These are phyloP conservation scores for Paraleonurus japonicus DNA, from an alignment of 257 asterid species.

Conservation along the genomic window DNA sequence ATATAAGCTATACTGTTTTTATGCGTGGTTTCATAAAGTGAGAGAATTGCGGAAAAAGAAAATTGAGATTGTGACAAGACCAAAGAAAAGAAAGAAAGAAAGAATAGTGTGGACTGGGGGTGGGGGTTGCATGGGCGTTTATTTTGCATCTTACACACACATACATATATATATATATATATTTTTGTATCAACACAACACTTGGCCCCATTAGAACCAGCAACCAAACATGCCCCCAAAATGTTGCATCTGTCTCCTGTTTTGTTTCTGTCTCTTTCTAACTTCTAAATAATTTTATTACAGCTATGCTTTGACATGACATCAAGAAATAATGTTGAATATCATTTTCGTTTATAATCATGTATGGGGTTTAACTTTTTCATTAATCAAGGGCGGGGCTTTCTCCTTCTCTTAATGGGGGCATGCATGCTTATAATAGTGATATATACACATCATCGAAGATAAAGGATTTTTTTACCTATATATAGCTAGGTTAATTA, in stretches of 20 bases:
- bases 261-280: conserved; percentile 16
- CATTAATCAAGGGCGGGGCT: neutral
- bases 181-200: conserved; percentile 6
- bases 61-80: conserved; percentile 42
- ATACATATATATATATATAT: too few relatives aligned
- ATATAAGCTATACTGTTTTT: conserved; percentile 20
- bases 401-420: conserved; percentile 4
- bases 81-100: too few relatives aligned
- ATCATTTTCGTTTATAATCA: conserved; percentile 10
- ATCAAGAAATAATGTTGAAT: conserved; percentile 16
- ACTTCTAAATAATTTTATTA: conserved; percentile 20
- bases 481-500: too few relatives aligned
- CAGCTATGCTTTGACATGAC: conserved; percentile 40
- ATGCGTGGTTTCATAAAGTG: conserved; percentile 40
- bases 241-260: conserved; percentile 27
- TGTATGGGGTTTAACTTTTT: neutral
- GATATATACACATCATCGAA: too few relatives aligned
- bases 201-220: neutral
- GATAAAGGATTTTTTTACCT: too few relatives aligned
- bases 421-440: conserved; percentile 24
- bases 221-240: conserved; percentile 3
- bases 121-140: neutral
- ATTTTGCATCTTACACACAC: neutral
- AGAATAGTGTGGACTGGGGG: neutral
- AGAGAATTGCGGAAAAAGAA: conserved; percentile 46